Evolutionary conservation across 768 basidiomycete species (phyloP), one percentile per base, ranked within the genome.

Genomic region (Dendrothele bispora): DNA sequence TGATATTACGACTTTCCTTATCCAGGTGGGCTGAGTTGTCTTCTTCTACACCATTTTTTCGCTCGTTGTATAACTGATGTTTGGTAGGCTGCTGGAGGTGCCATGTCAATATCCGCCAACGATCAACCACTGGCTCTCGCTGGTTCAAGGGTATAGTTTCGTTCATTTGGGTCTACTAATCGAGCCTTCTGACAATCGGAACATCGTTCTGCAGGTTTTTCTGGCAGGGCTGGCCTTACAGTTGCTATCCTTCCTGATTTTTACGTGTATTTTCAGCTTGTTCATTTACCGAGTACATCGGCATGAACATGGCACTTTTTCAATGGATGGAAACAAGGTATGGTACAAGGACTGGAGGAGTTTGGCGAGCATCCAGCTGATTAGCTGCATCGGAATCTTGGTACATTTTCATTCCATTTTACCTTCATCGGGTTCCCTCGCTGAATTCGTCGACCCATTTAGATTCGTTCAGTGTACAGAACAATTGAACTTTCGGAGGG

Each of bases 381-480:
- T 84, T 41, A 85, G 83, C 57, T 84, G 80, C 49, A 52, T 80
- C 21, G 82, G 84, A 8, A 82, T 88, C 50, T 59, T 86, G 48
- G 84, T 87, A 48, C 39, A 79, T 69, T 21, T n/a, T n/a, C n/a
- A n/a, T n/a, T n/a, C n/a, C n/a, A n/a, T n/a, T n/a, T n/a, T n/a
- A n/a, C n/a, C n/a, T n/a, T n/a, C n/a, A n/a, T n/a, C n/a, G n/a
- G n/a, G n/a, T n/a, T n/a, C n/a, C n/a, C n/a, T n/a, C n/a, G n/a
- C n/a, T n/a, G n/a, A n/a, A n/a, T n/a, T 11, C 4, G 30, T 37
- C 24, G 40, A 18, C 50, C 24, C 11, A 3, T 18, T 35, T 40
- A 84, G 83, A 73, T 86, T 52, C 86, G 87, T 46, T 87, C 82
- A 30, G 62, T 73, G 2, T 90, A 81, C 67, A 74, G 78, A 49